These are phyloP conservation scores for Calophaca sinica DNA, from an alignment of 306 rosid species.

Conservation along the genomic window DNA sequence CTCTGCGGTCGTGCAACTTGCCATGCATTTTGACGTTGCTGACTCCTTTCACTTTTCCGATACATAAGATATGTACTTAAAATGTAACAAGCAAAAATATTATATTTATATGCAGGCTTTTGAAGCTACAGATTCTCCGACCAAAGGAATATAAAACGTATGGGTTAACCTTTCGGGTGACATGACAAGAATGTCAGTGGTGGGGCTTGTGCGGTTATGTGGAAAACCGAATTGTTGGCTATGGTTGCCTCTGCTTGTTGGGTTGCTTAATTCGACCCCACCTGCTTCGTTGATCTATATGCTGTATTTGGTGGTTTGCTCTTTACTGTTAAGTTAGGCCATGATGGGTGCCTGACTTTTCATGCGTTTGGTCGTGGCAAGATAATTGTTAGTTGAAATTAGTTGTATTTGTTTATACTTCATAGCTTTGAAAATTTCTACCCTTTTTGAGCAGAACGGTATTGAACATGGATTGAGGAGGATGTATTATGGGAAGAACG, in stretches of 20 bases:
- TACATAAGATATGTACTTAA: conserved; percentile 48
- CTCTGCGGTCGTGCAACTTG: conserved; percentile 75
- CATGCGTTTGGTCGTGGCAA: conserved; percentile 50
- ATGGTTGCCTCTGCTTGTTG: conserved; percentile 54
- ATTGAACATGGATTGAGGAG: conserved; percentile 38
- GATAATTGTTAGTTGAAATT: conserved; percentile 50
- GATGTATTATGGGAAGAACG: conserved; percentile 35
- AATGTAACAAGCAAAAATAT: conserved; percentile 39
- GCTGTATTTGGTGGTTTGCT: conserved; percentile 56
- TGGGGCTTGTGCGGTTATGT: conserved; percentile 48
- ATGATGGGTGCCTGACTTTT: conserved; percentile 53
- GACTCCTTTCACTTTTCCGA: conserved; percentile 68
- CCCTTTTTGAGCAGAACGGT: conserved; percentile 41
- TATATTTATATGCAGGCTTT: conserved; percentile 43
- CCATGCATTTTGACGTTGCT: conserved; percentile 73
- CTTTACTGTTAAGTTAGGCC: conserved; percentile 45
- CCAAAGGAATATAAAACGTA: conserved; percentile 26
- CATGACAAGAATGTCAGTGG: conserved; percentile 47
- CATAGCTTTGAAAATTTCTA: conserved; percentile 51
- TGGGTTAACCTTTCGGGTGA: conserved; percentile 36
- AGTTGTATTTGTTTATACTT: conserved; percentile 56
- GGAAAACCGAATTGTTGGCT: conserved; percentile 34
- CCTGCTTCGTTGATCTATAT: conserved; percentile 45
- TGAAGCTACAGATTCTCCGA: conserved; percentile 39
- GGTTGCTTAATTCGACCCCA: conserved; percentile 42